Conservation (phyloP, 2,329 filamentous ascomycete genomes). For the Verticillium dahliae region DNA sequence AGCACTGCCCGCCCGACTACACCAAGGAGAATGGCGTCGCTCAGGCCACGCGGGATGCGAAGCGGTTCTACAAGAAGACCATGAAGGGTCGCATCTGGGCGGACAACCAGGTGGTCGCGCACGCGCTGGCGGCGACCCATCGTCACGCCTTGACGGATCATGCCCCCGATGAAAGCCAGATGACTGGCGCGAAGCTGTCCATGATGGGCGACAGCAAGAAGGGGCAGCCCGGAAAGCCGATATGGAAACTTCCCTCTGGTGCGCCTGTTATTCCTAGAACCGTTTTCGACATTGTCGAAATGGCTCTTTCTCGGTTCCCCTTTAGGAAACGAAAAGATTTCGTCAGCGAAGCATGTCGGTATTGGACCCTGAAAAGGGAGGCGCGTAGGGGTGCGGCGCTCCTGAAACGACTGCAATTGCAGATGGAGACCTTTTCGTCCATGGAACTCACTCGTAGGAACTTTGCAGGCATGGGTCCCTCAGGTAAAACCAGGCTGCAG, state of each 20-base stretch:
- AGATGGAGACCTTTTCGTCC: conserved; percentile 93
- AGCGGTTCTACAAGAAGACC: conserved; percentile 80
- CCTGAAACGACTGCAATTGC: conserved; percentile 85
- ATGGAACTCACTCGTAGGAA: conserved; percentile 96
- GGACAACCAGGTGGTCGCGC: conserved; percentile 77
- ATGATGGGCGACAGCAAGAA: conserved; percentile 71
- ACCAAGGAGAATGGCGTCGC: conserved; percentile 79
- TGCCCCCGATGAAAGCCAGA: conserved; percentile 73
- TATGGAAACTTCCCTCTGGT: conserved; percentile 91
- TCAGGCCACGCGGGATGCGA: conserved; percentile 72
- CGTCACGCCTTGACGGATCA: conserved; percentile 59
- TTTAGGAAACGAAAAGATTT: conserved; percentile 84
- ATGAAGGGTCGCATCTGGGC: conserved; percentile 92
- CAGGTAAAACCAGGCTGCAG: conserved; percentile 69
- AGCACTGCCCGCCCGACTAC: conserved; percentile 87
- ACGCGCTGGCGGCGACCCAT: conserved; percentile 71
- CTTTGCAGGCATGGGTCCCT: conserved; percentile 89
- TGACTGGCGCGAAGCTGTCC: conserved; percentile 76
- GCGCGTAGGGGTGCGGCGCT: conserved; percentile 85
- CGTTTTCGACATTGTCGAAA: conserved; percentile 80
- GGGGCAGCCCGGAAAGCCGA: conserved; percentile 58
- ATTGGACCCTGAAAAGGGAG: conserved; percentile 96
- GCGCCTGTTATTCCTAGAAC: conserved; percentile 89
- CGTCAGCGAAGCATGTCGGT: conserved; percentile 86
- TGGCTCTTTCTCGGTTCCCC: conserved; percentile 73